Conservation (phyloP, 208 protist species). For the Trypanosoma vivax region DNA sequence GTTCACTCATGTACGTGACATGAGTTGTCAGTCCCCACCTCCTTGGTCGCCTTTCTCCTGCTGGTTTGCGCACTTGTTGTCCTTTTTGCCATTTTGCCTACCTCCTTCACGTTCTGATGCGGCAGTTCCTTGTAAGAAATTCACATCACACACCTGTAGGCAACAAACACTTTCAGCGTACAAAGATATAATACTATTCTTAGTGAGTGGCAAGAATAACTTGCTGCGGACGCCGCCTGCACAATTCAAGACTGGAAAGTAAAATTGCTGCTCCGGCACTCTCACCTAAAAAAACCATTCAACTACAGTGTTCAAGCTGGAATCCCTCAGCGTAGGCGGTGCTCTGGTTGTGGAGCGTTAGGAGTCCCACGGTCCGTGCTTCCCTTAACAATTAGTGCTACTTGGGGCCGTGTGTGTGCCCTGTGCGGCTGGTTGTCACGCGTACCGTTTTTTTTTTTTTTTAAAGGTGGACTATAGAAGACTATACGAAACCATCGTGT, state of each 20-base stretch:
- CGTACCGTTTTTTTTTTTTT: too few species aligned
- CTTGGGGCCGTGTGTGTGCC: too few species aligned
- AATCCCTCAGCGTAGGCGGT: background rate
- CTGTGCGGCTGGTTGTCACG: too few species aligned
- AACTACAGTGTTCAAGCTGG: background rate
- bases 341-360: constrained; percentile 1
- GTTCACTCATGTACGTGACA: too few species aligned
- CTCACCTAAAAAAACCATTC: background rate
- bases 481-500: too few species aligned
- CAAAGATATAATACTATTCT: too few species aligned
- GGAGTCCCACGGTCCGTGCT: background rate
- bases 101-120: background rate
- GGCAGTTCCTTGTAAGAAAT: too few species aligned
- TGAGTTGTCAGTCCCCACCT: too few species aligned
- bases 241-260: background rate
- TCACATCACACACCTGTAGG: too few species aligned
- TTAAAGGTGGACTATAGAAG: too few species aligned
- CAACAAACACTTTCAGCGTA: too few species aligned
- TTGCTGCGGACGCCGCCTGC: background rate
- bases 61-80: background rate
- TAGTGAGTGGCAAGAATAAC: background rate
- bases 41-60: background rate
- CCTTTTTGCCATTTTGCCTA: background rate
- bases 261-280: background rate
- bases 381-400: background rate